Base-by-base conservation (phyloP, 352 stramenopile genomes). In the Globisporangium spiculum region DNA sequence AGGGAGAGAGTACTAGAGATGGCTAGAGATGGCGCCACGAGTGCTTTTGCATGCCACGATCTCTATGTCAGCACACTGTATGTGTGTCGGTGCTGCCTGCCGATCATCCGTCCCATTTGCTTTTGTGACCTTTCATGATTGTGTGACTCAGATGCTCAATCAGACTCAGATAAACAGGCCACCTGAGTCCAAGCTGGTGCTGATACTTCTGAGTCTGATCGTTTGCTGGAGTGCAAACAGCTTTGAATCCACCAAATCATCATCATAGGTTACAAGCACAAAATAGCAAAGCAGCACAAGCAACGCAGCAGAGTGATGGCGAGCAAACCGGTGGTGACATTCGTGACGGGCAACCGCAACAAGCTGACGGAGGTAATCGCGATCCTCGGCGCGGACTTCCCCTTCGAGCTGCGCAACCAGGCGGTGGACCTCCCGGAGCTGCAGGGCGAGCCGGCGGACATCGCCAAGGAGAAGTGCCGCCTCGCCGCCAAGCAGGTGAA, bases 341-440 rank as follows among this genome's bases (percentile, higher is more conserved):
- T 96, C 69, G 86, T 94, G 76, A 96, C 88, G 44, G 87, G 89
- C 67, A 96, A 97, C 77, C 72, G 73, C 70, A 96, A 96, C 71
- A 97, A 96, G 70, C 81, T 96, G 22, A 74, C 75, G 48, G 88
- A 94, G 74, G 86, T 95, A 52, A 68, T 88, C 60, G 84, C 87
- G 60, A 96, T 96, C 81, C 77, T 97, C 16, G 88, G 87, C 30
- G 63, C 74, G 7, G 81, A 93, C 73, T 93, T 98, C 53, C 89
- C 91, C 6, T 98, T 98, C 54, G 81, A 96, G 66, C 72, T 99
- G 71, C 83, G 84, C 32, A 98, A 97, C 73, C 79, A 94, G 65
- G 91, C 96, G 34, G 71, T 99, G 59, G 96, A 99, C 73, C 81
- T 99, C n/a, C 96, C 97, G 6, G 97, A 99, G 79, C 86, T 99